phyloP scores from a whole-genome alignment of 129 eudicot species.

The Tagetes patula region DNA sequence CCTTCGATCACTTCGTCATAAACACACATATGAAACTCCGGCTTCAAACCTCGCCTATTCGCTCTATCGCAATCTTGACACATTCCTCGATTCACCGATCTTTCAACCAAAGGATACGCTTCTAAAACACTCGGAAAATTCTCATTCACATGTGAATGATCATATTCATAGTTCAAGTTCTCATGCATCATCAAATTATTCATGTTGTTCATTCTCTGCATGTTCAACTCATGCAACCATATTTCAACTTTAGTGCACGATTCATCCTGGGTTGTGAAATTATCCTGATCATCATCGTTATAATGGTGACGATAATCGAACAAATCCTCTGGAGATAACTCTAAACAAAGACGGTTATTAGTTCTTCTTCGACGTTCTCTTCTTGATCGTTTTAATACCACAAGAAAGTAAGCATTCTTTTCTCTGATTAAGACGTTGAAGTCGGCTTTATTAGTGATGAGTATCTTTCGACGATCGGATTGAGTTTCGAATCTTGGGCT shows the following conservation, averaged over 20 bases:
- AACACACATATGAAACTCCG: slow-evolving; percentile 46
- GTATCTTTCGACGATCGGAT: slow-evolving; percentile 36
- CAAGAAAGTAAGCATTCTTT: slow-evolving; percentile 39
- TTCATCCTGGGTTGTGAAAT: no score
- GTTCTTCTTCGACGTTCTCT: slow-evolving; percentile 27
- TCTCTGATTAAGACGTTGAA: slow-evolving; percentile 31
- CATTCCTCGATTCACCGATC: background rate
- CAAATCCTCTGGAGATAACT: background rate
- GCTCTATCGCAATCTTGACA: slow-evolving; percentile 37
- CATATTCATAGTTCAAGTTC: background rate
- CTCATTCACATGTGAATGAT: background rate
- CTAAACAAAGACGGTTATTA: background rate
- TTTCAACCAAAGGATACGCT: background rate
- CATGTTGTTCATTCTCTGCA: background rate
- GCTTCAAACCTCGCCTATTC: slow-evolving; percentile 4
- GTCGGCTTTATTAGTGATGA: slow-evolving; percentile 49
- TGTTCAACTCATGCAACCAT: background rate
- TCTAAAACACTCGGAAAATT: background rate
- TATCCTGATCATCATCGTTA: no score
- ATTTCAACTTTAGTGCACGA: background rate
- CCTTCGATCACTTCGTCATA: slow-evolving; percentile 25
- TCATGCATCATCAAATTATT: background rate
- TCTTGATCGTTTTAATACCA: slow-evolving; percentile 43
- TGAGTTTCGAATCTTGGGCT: background rate
- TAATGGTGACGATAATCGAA: background rate